A percentile compares a stretch with the other conserved stretches of the same genome.
phyloP scores from a whole-genome alignment of 495 filamentous ascomycete genomes.

The Hyaloscypha hepaticicola region DNA sequence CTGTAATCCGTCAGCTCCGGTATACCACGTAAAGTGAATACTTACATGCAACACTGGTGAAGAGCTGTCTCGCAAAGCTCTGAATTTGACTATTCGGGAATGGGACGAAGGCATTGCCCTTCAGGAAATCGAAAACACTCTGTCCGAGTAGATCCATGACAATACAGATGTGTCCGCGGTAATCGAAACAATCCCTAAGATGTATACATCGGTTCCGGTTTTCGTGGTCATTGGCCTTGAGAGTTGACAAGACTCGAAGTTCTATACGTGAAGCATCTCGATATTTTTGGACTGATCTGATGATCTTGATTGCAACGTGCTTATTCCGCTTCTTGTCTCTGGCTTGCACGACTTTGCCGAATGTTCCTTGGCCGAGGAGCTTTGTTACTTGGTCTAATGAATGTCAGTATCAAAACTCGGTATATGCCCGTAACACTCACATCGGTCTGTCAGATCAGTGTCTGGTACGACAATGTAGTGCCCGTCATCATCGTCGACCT shows the following conservation, averaged over 20 bases:
- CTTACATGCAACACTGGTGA: conserved; percentile 98
- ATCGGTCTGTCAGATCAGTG: conserved; percentile 80
- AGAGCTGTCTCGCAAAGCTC: conserved; percentile 88
- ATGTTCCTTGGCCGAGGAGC: conserved; percentile 93
- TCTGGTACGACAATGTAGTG: conserved; percentile 91
- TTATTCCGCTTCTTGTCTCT: conserved; percentile 71
- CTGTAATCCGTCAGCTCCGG: conserved; percentile 43
- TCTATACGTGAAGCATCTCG: conserved; percentile 97
- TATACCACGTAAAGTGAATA: conserved; percentile 22
- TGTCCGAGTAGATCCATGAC: conserved; percentile 95
- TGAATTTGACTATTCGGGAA: conserved; percentile 99
- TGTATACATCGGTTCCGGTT: conserved; percentile 98
- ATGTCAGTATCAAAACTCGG: conserved; percentile 33
- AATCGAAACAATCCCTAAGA: conserved; percentile 95
- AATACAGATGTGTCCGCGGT: conserved; percentile 96
- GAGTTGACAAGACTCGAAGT: conserved; percentile 83
- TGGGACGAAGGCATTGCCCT: conserved; percentile 89
- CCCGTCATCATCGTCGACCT: conserved; percentile 90
- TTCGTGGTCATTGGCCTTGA: conserved; percentile 83
- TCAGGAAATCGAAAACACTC: conserved; percentile 98
- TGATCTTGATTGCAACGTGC: conserved; percentile 93
- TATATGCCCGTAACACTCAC: conserved; percentile 54
- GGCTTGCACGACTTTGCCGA: conserved; percentile 96
- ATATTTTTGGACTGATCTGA: conserved; percentile 96
- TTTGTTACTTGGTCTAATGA: conserved; percentile 76